These are phyloP conservation scores for Aspergillus piperis DNA, from an alignment of 2,329 filamentous ascomycete genomes.

Conservation along the genomic window DNA sequence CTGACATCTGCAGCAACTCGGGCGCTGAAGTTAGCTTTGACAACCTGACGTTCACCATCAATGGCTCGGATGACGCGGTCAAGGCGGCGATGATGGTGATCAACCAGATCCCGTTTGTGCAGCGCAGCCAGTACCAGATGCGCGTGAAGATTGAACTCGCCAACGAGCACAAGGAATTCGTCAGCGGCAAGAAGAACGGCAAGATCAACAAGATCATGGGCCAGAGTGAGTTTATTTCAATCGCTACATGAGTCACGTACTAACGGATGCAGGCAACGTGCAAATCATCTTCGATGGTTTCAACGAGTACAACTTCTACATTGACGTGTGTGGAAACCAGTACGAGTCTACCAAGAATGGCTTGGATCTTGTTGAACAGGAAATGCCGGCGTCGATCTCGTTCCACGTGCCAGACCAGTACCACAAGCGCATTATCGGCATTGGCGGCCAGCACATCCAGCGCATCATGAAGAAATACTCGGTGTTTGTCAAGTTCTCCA, in stretches of 20 bases:
- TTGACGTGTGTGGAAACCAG: conserved; percentile 88
- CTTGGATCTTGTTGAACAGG: conserved; percentile 89
- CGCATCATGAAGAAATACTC: conserved; percentile 99
- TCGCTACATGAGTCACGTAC: conserved; percentile 22
- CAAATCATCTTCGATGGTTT: conserved; percentile 99
- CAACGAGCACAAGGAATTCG: conserved; percentile 99
- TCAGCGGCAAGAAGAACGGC: conserved; percentile 98
- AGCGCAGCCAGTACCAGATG: conserved; percentile 85
- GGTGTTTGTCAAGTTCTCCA: conserved; percentile 99
- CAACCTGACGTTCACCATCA: conserved; percentile 89
- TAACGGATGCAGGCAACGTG: conserved; percentile 67
- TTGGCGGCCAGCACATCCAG: conserved; percentile 97
- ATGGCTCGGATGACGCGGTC: conserved; percentile 92
- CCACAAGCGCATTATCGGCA: conserved; percentile 98
- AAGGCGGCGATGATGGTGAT: conserved; percentile 95
- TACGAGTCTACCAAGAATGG: conserved; percentile 96
- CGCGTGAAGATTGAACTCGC: conserved; percentile 97
- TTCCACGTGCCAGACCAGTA: conserved; percentile 99
- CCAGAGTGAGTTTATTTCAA: conserved; percentile 66
- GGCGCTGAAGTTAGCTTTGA: conserved; percentile 94
- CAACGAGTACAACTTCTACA: conserved; percentile 99
- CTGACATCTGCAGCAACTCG: conserved; percentile 94
- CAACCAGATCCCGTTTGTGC: conserved; percentile 85
- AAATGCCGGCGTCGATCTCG: conserved; percentile 98
- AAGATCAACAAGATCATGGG: conserved; percentile 99